These are phyloP conservation scores for Cercospora brassicicola DNA, from an alignment of 2,329 filamentous ascomycete species.

Conservation along the genomic window DNA sequence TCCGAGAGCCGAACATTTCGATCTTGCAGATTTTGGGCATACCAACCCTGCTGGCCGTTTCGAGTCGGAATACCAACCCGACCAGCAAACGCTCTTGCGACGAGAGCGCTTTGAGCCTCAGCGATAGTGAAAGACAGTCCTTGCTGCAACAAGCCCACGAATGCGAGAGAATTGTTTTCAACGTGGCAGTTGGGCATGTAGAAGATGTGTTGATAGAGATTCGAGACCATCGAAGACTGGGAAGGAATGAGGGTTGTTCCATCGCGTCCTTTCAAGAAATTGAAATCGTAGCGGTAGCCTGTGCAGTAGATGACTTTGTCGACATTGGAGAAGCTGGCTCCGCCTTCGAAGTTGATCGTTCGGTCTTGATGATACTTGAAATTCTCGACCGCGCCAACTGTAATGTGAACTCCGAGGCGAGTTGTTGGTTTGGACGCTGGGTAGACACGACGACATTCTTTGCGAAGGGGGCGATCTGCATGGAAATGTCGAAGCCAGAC, in stretches of 20 bases:
- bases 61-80: not conserved
- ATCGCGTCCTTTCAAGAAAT: constrained; percentile 13
- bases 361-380: constrained; percentile 1
- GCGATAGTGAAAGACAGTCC: not conserved
- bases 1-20: not conserved
- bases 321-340: not conserved
- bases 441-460: constrained; percentile 12
- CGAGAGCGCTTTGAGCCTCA: not conserved
- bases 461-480: not conserved
- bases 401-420: not conserved
- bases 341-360: constrained; percentile 9
- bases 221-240: not conserved
- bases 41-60: not conserved
- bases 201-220: not conserved
- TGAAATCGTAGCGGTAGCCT: constrained; percentile 18
- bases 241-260: not conserved
- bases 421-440: not conserved
- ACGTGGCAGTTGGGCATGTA: not conserved
- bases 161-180: not conserved
- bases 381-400: not conserved
- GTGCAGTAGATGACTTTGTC: constrained; percentile 21
- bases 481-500: constrained; percentile 20
- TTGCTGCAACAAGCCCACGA: not conserved
- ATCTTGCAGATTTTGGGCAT: not conserved
- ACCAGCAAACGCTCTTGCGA: not conserved